Percentiles rank a stretch among this genome's conserved stretches.
Conservation (phyloP, 2,329 filamentous ascomycete species). For the Karstenula rhodostoma region DNA sequence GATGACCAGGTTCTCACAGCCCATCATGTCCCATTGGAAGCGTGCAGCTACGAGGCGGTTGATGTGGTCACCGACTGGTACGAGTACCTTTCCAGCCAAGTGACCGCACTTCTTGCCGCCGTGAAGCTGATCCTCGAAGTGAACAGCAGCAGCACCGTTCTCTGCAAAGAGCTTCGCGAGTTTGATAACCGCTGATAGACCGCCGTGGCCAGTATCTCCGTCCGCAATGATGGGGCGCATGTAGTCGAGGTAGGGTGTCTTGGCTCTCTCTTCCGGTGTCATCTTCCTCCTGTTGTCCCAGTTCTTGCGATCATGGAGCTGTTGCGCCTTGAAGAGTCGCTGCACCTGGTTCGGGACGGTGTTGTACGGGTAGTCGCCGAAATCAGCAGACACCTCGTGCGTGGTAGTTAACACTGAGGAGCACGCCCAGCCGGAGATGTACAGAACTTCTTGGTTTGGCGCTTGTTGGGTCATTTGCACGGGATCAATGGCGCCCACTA, state of each 20-base stretch:
- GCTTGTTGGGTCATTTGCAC: constrained; percentile 99
- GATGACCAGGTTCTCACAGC: constrained; percentile 91
- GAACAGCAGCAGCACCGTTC: constrained; percentile 93
- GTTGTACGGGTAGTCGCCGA: constrained; percentile 99
- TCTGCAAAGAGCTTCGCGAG: constrained; percentile 97
- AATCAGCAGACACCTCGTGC: constrained; percentile 97
- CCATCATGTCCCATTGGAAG: constrained; percentile 99
- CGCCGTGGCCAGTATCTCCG: constrained; percentile 93
- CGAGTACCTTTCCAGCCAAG: constrained; percentile 92
- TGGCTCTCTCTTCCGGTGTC: constrained; percentile 73
- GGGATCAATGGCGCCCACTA: constrained; percentile 98
- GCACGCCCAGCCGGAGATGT: constrained; percentile 97
- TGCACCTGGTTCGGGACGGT: constrained; percentile 98
- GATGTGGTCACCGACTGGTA: constrained; percentile 94
- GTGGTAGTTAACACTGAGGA: constrained; percentile 91
- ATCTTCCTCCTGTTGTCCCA: constrained; percentile 86
- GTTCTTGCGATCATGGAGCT: constrained; percentile 94
- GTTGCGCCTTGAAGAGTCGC: constrained; percentile 93
- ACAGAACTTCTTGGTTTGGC: constrained; percentile 92
- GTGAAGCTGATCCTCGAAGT: constrained; percentile 97
- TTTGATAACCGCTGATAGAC: constrained; percentile 91
- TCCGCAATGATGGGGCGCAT: constrained; percentile 94
- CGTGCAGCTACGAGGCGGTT: constrained; percentile 90
- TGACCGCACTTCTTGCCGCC: constrained; percentile 99
- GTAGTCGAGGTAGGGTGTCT: constrained; percentile 88